Evolutionary conservation across 495 filamentous ascomycete genomes (phyloP), one percentile per base, ranked within the genome.

Genomic region (Penicillium turbatum): DNA sequence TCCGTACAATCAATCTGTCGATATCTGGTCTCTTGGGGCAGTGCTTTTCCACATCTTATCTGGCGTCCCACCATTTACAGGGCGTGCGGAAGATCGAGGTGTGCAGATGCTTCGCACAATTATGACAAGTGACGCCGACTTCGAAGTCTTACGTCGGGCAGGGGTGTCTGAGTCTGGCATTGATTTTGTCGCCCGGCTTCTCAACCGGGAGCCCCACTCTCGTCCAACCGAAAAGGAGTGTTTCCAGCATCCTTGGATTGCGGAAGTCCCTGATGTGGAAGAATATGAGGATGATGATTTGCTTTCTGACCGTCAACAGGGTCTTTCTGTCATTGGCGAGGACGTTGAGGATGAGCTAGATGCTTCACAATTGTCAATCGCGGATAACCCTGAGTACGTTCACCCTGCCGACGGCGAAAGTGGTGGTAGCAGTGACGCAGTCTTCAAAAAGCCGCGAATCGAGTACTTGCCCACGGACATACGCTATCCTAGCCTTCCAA

Each of bases 21-120:
- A 98, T 62, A 87, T 93, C 56, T 98, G 92, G 91, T 96, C 92
- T 11, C 79, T 95, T 37, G 95, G 88, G 30, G 92, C 89, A 31
- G 93, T 98, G 1, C 72, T 97, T 5, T 97, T 88, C 68, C 89
- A 86, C 57, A 70, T 90, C 17, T 73, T 97, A 16, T 88, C 82
- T 12, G 81, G 82, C 26, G 76, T 79, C 39, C 85, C 93, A 11
- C 91, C 95, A 6, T 97, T 86, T 63, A 83, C 83, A 4, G 90
- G 88, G 17, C 66, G 79, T 17, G 72, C 71, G 1, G 83, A 83
- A 51, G 71, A 79, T 32, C 69, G 70, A 46, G 82, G 82, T 13
- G 67, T 71, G 5, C 73, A 85, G 36, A 87, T 96, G 71, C 79
- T 95, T n/a, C 76, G 88, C 43, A 86, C 79, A 35, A 92, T 97